Percentiles rank a stretch among this genome's conserved stretches.
Conservation (phyloP, 768 basidiomycete species). For the Leccinum subgranulosum region DNA sequence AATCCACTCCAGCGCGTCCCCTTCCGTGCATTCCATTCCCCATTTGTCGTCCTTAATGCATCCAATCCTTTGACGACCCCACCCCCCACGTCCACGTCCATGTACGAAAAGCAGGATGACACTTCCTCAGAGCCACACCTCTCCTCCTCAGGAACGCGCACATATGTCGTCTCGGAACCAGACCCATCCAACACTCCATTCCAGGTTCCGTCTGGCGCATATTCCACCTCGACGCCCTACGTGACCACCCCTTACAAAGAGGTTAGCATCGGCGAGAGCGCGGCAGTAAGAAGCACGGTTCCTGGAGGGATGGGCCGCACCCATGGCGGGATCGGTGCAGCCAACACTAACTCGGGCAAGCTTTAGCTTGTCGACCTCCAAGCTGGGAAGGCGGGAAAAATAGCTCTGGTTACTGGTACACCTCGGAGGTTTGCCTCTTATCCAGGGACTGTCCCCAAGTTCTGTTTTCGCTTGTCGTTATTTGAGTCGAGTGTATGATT, state of each 20-base stretch:
- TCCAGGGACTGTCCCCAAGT: background rate
- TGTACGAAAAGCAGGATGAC: conserved; percentile 65
- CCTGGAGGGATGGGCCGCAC: conserved; percentile 46
- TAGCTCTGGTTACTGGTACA: background rate
- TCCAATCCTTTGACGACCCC: conserved; percentile 34
- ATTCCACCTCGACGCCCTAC: conserved; percentile 49
- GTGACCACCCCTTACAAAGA: conserved; percentile 40
- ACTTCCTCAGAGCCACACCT: conserved; percentile 45
- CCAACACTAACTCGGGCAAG: conserved; percentile 36
- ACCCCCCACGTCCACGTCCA: conserved; percentile 26
- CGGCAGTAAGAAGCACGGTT: conserved; percentile 41
- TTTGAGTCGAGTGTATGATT: conserved; percentile 27
- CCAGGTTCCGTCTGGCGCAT: conserved; percentile 70
- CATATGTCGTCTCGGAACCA: conserved; percentile 73
- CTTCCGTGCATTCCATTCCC: conserved; percentile 61
- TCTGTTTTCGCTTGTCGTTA: conserved; percentile 8
- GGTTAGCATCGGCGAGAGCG: conserved; percentile 46
- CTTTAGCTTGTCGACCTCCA: conserved; percentile 43
- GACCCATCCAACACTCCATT: conserved; percentile 61
- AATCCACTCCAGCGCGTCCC: background rate
- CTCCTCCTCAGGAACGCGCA: conserved; percentile 47
- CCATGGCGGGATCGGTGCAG: conserved; percentile 39
- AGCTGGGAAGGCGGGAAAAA: conserved; percentile 50
- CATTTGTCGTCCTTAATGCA: conserved; percentile 51
- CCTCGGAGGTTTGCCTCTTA: background rate